Evolutionary conservation across 257 asterid species (phyloP).

Genomic region (Solanum bulbocastanum): DNA sequence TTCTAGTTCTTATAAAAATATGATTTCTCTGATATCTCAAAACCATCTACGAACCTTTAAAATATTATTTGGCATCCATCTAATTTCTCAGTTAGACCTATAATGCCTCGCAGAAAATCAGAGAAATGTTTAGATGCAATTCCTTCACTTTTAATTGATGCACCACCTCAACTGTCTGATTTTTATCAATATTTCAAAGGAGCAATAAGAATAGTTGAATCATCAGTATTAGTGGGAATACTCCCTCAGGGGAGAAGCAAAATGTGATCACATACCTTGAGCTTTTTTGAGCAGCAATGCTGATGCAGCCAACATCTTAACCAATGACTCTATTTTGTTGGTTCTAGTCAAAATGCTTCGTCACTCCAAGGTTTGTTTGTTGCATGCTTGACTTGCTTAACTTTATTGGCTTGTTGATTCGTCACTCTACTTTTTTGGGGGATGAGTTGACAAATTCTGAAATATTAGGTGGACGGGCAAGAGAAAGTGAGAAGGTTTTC

Average conservation of each 20-base stretch:
- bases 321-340: conserved; percentile 86
- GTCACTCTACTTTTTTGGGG: conserved; percentile 88
- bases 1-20: no score
- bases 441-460: conserved; percentile 90
- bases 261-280: conserved; percentile 78
- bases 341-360: conserved; percentile 69
- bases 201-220: conserved; percentile 56
- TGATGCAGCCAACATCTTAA: conserved; percentile 88
- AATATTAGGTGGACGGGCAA: conserved; percentile 51
- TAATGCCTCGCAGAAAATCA: conserved; percentile 88
- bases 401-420: conserved; percentile 81
- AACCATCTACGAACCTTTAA: conserved; percentile 52
- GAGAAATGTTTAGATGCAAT: conserved; percentile 60
- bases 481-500: conserved; percentile 96
- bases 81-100: conserved; percentile 93
- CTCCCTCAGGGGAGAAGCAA: conserved; percentile 66
- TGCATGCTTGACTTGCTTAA: conserved; percentile 84
- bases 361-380: conserved; percentile 77
- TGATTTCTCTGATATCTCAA: conserved; percentile 6
- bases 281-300: conserved; percentile 61
- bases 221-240: conserved; percentile 48
- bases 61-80: conserved; percentile 87
- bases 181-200: conserved; percentile 68
- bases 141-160: conserved; percentile 75
- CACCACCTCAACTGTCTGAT: conserved; percentile 46